phyloP scores from a whole-genome alignment of 495 filamentous ascomycete species.

The Trypethelium eluteriae region DNA sequence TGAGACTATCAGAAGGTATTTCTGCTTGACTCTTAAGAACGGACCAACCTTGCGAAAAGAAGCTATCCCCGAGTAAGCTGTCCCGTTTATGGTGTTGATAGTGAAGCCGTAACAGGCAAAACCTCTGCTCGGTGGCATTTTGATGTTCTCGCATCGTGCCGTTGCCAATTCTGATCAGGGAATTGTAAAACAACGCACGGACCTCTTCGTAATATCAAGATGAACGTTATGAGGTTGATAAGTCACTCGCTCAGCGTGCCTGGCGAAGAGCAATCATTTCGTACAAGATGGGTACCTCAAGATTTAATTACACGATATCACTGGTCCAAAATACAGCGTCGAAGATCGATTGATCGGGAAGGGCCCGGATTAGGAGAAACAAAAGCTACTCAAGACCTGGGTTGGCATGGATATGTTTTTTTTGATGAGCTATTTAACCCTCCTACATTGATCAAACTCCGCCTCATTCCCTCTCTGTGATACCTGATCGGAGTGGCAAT shows the following conservation, averaged over 20 bases:
- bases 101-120: neutral
- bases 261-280: too few relatives aligned
- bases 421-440: too few relatives aligned
- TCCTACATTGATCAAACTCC: too few relatives aligned
- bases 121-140: conserved; percentile 7
- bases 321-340: too few relatives aligned
- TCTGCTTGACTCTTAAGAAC: neutral
- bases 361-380: too few relatives aligned
- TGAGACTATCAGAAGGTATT: neutral
- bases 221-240: too few relatives aligned
- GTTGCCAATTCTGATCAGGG: neutral
- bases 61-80: neutral
- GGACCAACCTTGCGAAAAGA: neutral
- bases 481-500: neutral
- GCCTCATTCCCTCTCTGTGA: neutral
- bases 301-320: too few relatives aligned
- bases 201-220: neutral
- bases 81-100: neutral
- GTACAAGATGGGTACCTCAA: too few relatives aligned
- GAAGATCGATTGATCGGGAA: too few relatives aligned
- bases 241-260: too few relatives aligned
- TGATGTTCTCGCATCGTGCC: neutral
- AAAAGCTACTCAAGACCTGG: too few relatives aligned
- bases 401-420: too few relatives aligned
- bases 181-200: neutral